Base-by-base conservation (phyloP, 495 filamentous ascomycete species). In the Penicillium robsamsonii region DNA sequence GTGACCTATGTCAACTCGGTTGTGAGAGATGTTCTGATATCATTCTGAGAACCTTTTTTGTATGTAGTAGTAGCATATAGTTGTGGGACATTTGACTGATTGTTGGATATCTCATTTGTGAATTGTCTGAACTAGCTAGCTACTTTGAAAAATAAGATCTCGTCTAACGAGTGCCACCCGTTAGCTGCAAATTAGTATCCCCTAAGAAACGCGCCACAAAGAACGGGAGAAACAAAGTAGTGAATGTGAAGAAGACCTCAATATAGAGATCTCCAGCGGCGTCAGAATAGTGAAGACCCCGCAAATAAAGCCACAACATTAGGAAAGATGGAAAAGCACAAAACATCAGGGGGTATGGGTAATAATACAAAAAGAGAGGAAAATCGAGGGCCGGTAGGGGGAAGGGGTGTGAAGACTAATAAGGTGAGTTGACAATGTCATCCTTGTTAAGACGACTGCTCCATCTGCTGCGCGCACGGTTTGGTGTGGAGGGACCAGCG, bases 361-460 rank as follows among this genome's bases (percentile, higher is more conserved):
- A 67, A 69, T 56, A 54, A 58, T 65, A 66, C 63, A 70, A 56
- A 52, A 61, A 53, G 37, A 50, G 42, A 38, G 45, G 13, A 9
- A 33, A 64, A 63, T 29, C 47, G 20, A 30, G 30, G 30, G 43
- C 22, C 52, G 43, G 30, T 50, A 59, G 11, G 17, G 38, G 11
- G 8, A 41, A 7, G 1, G 52, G 42, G 25, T 12, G 18, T 25
- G 8, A 49, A 58, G 2, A 55, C 71, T 75, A 96, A 56, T 89
- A 96, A 31, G 91, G 90, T 56, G 88, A 91, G 64, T 95, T 87
- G 9, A 96, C 92, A 43, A 96, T 82, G 38, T 92, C 88, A 40
- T 89, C 85, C 68, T 81, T 81, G 17, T 85, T 81, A 24, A 96
- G 73, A 0, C 75, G 82, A 35, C 80, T 78, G 13, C 75, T 80